These are phyloP conservation scores for Solanum virginianum DNA, from an alignment of 257 asterid genomes.

Conservation along the genomic window DNA sequence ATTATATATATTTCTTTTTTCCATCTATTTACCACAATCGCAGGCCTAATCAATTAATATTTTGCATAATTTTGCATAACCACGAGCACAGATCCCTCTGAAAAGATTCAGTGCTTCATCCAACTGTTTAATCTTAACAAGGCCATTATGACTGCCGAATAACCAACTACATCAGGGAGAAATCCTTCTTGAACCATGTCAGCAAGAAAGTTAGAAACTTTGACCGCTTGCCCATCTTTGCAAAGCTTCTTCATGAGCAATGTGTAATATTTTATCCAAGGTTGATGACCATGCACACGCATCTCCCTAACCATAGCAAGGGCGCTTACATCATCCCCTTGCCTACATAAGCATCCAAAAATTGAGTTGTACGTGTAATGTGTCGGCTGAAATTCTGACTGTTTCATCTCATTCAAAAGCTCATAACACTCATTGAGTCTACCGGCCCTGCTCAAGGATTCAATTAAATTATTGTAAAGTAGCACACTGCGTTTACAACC, in stretches of 20 bases:
- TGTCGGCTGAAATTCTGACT: constrained; percentile 51
- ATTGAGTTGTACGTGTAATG: constrained; percentile 80
- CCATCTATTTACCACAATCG: too few relatives aligned
- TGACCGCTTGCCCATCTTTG: constrained; percentile 39
- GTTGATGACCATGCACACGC: constrained; percentile 61
- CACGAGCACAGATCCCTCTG: constrained; percentile 43
- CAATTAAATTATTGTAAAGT: constrained; percentile 57
- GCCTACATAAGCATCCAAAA: constrained; percentile 67
- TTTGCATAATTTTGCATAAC: too few relatives aligned
- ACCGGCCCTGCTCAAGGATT: constrained; percentile 41
- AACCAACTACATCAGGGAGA: constrained; percentile 64
- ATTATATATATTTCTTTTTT: too few relatives aligned
- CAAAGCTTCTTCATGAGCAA: constrained; percentile 59
- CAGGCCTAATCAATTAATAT: too few relatives aligned
- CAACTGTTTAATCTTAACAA: constrained; percentile 35
- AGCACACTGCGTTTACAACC: constrained; percentile 46
- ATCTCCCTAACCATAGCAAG: constrained; percentile 54
- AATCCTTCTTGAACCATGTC: constrained; percentile 56
- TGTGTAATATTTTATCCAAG: constrained; percentile 84
- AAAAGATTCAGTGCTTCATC: constrained; percentile 56
- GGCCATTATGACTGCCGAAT: constrained; percentile 66
- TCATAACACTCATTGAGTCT: constrained; percentile 44
- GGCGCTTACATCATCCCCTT: constrained; percentile 43
- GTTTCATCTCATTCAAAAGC: constrained; percentile 59
- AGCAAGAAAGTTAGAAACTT: constrained; percentile 57